A percentile compares a stretch with the other conserved stretches of the same genome.
These are phyloP conservation scores for Neopestalotiopsis sp. DNA, from an alignment of 2,329 filamentous ascomycete species.

Conservation along the genomic window DNA sequence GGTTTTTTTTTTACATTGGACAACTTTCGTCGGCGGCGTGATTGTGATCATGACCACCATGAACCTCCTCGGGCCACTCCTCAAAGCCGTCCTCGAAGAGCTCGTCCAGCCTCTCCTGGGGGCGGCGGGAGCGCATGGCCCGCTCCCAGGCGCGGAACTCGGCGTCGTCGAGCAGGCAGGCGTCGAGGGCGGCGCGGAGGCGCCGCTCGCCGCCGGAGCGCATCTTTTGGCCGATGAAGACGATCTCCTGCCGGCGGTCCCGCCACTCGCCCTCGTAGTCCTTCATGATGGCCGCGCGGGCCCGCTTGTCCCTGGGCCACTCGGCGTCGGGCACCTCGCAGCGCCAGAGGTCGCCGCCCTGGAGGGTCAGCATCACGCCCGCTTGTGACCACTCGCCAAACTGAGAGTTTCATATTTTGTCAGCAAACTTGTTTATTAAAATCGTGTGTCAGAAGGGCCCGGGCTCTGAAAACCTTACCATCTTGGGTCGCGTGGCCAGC, in stretches of 20 bases:
- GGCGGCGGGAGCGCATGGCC: slow-evolving; percentile 29
- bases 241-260: slow-evolving; percentile 72
- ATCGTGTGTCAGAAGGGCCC: too few relatives aligned
- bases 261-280: slow-evolving; percentile 67
- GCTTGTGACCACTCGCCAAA: slow-evolving; percentile 68
- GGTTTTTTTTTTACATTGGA: not conserved
- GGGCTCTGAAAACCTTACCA: slow-evolving; percentile 28
- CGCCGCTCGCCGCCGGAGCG: slow-evolving; percentile 45
- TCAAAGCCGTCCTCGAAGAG: slow-evolving; percentile 38
- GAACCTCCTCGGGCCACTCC: slow-evolving; percentile 37
- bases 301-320: slow-evolving; percentile 30
- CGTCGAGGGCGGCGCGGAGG: slow-evolving; percentile 54
- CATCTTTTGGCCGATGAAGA: slow-evolving; percentile 74
- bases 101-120: slow-evolving; percentile 27
- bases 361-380: slow-evolving; percentile 66
- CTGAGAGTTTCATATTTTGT: slow-evolving; percentile 22
- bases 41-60: slow-evolving; percentile 35
- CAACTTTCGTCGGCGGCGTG: slow-evolving; percentile 21
- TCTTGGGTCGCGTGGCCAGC: slow-evolving; percentile 61
- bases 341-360: slow-evolving; percentile 62
- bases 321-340: slow-evolving; percentile 55
- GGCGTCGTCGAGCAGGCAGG: slow-evolving; percentile 63
- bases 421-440: not conserved
- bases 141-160: slow-evolving; percentile 54
- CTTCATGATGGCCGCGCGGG: slow-evolving; percentile 52